Conservation (phyloP, 2,329 filamentous ascomycete species). For the Fusarium beomiforme region DNA sequence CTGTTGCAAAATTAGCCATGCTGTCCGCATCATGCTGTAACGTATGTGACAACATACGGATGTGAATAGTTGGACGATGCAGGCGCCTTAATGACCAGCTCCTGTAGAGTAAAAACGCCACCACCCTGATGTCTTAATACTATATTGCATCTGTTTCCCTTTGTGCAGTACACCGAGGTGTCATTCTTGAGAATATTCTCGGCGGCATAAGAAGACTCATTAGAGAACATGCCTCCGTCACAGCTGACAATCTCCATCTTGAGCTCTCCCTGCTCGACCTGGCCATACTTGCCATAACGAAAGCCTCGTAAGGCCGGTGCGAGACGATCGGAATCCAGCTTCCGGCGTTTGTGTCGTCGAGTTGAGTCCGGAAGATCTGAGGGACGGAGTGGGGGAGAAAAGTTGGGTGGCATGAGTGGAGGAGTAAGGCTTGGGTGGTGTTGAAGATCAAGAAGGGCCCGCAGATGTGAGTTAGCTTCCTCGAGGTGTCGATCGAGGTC, state of each 20-base stretch:
- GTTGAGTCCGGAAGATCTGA: constrained; percentile 57
- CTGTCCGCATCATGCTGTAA: constrained; percentile 11
- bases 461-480: constrained; percentile 56
- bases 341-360: constrained; percentile 73
- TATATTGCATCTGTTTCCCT: constrained; percentile 87
- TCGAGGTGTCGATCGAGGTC: constrained; percentile 53
- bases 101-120: constrained; percentile 83
- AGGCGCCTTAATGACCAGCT: constrained; percentile 88
- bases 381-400: constrained; percentile 49
- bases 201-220: constrained; percentile 71
- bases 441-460: constrained; percentile 55
- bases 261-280: constrained; percentile 83
- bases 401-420: constrained; percentile 44
- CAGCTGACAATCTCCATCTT: constrained; percentile 91
- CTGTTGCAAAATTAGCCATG: constrained; percentile 55
- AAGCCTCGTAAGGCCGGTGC: constrained; percentile 65
- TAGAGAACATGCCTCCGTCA: constrained; percentile 79
- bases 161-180: constrained; percentile 87
- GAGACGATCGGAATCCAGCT: constrained; percentile 71
- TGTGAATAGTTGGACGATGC: constrained; percentile 79
- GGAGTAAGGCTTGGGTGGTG: constrained; percentile 44
- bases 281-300: constrained; percentile 86
- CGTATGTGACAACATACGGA: constrained; percentile 69
- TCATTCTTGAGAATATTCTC: constrained; percentile 89
- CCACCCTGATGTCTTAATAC: constrained; percentile 83